Conservation (phyloP, 805 yeast genomes). For the Kuraishia piskuri region DNA sequence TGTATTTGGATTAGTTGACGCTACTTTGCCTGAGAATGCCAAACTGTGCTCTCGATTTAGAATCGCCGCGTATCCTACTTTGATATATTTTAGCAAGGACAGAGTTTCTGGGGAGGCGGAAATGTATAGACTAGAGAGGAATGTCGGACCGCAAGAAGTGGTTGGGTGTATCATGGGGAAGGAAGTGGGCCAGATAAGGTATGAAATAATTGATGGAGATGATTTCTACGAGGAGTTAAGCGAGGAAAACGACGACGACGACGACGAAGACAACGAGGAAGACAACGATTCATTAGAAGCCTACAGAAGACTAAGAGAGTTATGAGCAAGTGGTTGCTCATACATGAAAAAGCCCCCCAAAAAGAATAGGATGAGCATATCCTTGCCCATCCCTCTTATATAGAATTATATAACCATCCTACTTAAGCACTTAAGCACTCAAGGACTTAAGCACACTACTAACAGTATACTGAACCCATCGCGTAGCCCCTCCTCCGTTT, state of each 20-base stretch:
- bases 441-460: too few species aligned
- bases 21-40: conserved; percentile 17
- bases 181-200: conserved; percentile 18
- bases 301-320: conserved; percentile 11
- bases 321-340: too few species aligned
- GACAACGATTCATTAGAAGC: conserved; percentile 15
- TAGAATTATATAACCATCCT: too few species aligned
- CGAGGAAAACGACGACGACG: neutral
- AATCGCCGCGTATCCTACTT: conserved; percentile 22
- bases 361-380: too few species aligned
- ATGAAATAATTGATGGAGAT: conserved; percentile 16
- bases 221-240: too few species aligned
- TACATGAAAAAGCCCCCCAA: too few species aligned
- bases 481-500: too few species aligned
- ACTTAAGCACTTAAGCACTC: neutral
- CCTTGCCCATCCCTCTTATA: too few species aligned
- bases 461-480: too few species aligned
- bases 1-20: conserved; percentile 25
- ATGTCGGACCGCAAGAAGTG: conserved; percentile 18
- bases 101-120: conserved; percentile 2
- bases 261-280: conserved; percentile 15
- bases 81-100: conserved; percentile 15
- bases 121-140: conserved; percentile 8
- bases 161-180: conserved; percentile 20
- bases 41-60: conserved; percentile 18